These are phyloP conservation scores for Botrytis squamosa DNA, from an alignment of 2,329 filamentous ascomycete species.

Conservation along the genomic window DNA sequence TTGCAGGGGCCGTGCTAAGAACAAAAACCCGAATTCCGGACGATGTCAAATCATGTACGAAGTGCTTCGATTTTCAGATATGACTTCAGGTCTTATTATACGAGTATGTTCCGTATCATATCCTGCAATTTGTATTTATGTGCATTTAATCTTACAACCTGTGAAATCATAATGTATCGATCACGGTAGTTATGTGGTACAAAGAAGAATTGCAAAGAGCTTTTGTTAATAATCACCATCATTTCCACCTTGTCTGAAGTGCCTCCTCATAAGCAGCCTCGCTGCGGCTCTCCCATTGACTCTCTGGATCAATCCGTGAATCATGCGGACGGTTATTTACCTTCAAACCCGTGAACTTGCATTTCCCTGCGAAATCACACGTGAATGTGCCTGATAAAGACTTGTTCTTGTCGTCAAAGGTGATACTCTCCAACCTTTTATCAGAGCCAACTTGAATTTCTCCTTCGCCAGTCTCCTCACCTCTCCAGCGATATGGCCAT, in stretches of 20 bases:
- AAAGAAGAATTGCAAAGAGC: neutral
- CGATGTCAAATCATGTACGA: neutral
- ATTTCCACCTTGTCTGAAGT: conserved; percentile 18
- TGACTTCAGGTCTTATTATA: neutral
- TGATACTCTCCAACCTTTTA: conserved; percentile 18
- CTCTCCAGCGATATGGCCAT: conserved; percentile 30
- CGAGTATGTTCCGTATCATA: too few species aligned
- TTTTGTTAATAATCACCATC: conserved; percentile 2
- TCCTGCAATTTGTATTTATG: neutral
- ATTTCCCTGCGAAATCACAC: conserved; percentile 17
- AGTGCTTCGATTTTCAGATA: neutral
- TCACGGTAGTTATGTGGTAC: neutral
- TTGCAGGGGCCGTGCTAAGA: neutral
- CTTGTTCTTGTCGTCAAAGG: conserved; percentile 26
- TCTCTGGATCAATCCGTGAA: conserved; percentile 22
- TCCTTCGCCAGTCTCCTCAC: conserved; percentile 28
- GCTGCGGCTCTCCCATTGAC: conserved; percentile 23
- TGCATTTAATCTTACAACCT: neutral
- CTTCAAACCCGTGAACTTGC: conserved; percentile 27
- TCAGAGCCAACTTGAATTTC: conserved; percentile 27
- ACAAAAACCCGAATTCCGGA: neutral
- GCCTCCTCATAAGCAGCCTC: conserved; percentile 25
- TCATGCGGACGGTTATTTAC: neutral
- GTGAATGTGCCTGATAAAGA: conserved; percentile 25
- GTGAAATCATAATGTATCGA: neutral